These are phyloP conservation scores for Rhodotorula sp. DNA, from an alignment of 1,284 basidiomycete genomes.

Conservation along the genomic window DNA sequence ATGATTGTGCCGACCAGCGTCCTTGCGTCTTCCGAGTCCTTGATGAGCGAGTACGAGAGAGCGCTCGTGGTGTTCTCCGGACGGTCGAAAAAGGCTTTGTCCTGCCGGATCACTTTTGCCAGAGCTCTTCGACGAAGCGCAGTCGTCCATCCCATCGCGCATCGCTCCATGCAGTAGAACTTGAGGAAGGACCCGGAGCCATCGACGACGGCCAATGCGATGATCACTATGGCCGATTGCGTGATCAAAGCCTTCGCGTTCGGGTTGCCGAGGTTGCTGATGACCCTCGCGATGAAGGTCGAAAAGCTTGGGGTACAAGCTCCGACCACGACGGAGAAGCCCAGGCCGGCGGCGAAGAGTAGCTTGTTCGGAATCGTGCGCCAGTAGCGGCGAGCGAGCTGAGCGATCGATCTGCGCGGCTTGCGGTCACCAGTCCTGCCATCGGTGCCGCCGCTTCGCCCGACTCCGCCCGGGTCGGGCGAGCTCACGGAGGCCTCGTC, in stretches of 20 bases:
- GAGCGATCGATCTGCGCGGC: conserved; percentile 48
- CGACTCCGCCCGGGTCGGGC: neutral
- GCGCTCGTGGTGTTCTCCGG: conserved; percentile 62
- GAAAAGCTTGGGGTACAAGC: conserved; percentile 89
- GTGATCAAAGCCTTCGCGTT: conserved; percentile 59
- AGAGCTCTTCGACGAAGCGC: conserved; percentile 64
- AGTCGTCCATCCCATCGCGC: conserved; percentile 74
- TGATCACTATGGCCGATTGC: conserved; percentile 52
- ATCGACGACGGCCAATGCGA: conserved; percentile 71
- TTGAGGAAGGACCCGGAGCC: conserved; percentile 71
- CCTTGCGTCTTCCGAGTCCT: conserved; percentile 88
- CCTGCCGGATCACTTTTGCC: conserved; percentile 68
- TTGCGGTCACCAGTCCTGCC: conserved; percentile 3
- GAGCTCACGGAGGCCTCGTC: neutral
- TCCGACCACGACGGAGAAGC: conserved; percentile 68
- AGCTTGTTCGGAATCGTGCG: conserved; percentile 74
- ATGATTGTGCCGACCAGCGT: conserved; percentile 73
- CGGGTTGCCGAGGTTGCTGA: conserved; percentile 71
- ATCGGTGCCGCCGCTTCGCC: neutral
- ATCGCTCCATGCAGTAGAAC: conserved; percentile 72
- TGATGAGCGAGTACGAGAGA: conserved; percentile 78
- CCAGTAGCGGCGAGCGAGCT: conserved; percentile 62
- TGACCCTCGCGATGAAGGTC: conserved; percentile 76
- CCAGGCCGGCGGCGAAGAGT: conserved; percentile 66
- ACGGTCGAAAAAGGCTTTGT: conserved; percentile 86